A percentile compares a stretch with the other conserved stretches of the same genome.
phyloP scores from a whole-genome alignment of 345 rosid genomes.

The Gossypium bickii region DNA sequence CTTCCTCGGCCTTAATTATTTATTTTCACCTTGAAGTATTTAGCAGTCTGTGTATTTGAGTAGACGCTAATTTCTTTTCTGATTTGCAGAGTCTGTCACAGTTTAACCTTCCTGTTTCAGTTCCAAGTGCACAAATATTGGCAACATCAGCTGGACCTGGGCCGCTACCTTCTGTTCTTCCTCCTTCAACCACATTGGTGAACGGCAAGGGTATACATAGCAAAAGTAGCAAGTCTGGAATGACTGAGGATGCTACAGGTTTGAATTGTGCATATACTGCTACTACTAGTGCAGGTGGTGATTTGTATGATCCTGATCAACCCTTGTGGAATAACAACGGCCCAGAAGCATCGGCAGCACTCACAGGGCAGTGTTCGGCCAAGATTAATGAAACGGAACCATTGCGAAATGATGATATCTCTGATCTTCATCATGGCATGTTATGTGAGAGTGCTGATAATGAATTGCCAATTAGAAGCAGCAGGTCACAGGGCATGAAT shows the following conservation, averaged over 20 bases:
- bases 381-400: slow-evolving; percentile 49
- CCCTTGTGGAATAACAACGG: slow-evolving; percentile 82
- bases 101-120: slow-evolving; percentile 92
- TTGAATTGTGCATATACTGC: slow-evolving; percentile 52
- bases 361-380: slow-evolving; percentile 44
- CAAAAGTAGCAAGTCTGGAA: slow-evolving; percentile 45
- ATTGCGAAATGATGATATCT: slow-evolving; percentile 40
- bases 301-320: slow-evolving; percentile 97
- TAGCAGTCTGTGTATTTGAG: neutral
- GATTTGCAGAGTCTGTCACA: slow-evolving; percentile 89
- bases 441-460: slow-evolving; percentile 34
- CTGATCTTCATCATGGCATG: slow-evolving; percentile 36
- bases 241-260: slow-evolving; percentile 52
- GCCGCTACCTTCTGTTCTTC: slow-evolving; percentile 42
- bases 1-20: neutral
- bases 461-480: slow-evolving; percentile 34
- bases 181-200: slow-evolving; percentile 45
- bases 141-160: slow-evolving; percentile 57
- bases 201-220: slow-evolving; percentile 41
- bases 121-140: slow-evolving; percentile 63
- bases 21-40: neutral
- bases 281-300: slow-evolving; percentile 46
- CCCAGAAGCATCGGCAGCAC: slow-evolving; percentile 61
- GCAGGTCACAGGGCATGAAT: slow-evolving; percentile 38
- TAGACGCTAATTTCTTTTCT: slow-evolving; percentile 17